Conservation (phyloP, 2,329 filamentous ascomycete species). For the Curvularia sp. region DNA sequence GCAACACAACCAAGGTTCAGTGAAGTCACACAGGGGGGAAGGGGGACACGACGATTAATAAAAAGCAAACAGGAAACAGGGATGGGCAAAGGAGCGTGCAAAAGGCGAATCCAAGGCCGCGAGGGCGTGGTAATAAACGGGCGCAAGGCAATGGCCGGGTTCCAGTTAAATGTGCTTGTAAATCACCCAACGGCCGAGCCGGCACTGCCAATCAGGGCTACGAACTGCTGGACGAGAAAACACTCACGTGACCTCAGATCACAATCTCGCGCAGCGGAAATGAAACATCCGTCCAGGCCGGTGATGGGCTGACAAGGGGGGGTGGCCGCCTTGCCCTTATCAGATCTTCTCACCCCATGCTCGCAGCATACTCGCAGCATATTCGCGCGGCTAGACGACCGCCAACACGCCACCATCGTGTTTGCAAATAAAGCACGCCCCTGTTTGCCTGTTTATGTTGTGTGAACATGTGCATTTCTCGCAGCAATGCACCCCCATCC, state of each 20-base stretch:
- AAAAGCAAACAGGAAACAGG: neutral
- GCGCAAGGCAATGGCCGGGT: conserved; percentile 1
- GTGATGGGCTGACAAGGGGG: conserved; percentile 26
- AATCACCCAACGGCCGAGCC: conserved; percentile 3
- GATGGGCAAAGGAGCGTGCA: conserved; percentile 2
- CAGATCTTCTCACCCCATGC: conserved; percentile 25
- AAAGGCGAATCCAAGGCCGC: conserved; percentile 14
- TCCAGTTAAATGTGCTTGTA: conserved; percentile 5
- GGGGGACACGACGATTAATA: neutral
- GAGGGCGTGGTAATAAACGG: conserved; percentile 15
- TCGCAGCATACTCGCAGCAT: conserved; percentile 24
- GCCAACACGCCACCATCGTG: conserved; percentile 19
- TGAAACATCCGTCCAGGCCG: conserved; percentile 13
- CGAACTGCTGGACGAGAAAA: neutral
- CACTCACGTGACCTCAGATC: conserved; percentile 12
- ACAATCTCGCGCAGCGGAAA: conserved; percentile 15
- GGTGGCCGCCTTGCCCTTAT: conserved; percentile 11
- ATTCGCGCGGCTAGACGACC: conserved; percentile 10
- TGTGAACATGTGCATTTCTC: neutral
- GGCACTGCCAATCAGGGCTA: conserved; percentile 15
- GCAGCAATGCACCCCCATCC: neutral
- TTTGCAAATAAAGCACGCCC: neutral
- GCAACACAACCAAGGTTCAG: conserved; percentile 3
- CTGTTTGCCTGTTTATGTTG: conserved; percentile 1
- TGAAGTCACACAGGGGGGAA: neutral